Evolutionary conservation across 2,329 filamentous ascomycete species (phyloP).

Genomic region (Sporothrix brasiliensis): DNA sequence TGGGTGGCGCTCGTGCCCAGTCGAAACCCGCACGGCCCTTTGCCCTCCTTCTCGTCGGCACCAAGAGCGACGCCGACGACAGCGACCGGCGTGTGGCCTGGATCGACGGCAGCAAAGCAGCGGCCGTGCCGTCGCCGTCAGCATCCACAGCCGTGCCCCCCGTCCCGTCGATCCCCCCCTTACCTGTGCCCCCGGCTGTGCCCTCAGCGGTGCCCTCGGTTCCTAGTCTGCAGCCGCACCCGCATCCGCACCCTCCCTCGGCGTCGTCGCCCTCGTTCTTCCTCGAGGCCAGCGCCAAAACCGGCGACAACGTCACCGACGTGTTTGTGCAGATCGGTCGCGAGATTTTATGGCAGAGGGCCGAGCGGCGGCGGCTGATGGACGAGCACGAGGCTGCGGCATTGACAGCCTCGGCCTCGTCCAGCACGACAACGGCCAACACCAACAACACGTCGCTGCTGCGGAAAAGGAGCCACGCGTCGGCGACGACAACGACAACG

Average conservation of each 20-base stretch:
- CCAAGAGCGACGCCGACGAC: slow-evolving; percentile 43
- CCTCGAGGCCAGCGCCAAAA: slow-evolving; percentile 43
- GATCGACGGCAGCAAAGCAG: slow-evolving; percentile 41
- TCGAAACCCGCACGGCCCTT: slow-evolving; percentile 37
- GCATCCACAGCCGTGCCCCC: slow-evolving; percentile 35
- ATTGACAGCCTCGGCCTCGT: slow-evolving; percentile 6
- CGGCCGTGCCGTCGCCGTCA: not conserved
- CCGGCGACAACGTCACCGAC: slow-evolving; percentile 42
- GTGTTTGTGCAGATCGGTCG: slow-evolving; percentile 43
- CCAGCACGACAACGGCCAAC: slow-evolving; percentile 22
- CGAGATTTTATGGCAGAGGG: slow-evolving; percentile 43
- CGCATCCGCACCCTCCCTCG: not conserved
- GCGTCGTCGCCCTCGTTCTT: slow-evolving; percentile 35
- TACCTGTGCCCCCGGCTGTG: not conserved
- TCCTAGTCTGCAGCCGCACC: no score
- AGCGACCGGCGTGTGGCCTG: slow-evolving; percentile 41
- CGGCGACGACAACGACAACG: not conserved
- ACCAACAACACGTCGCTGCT: slow-evolving; percentile 25
- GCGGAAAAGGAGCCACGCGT: slow-evolving; percentile 19
- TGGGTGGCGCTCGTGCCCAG: not conserved
- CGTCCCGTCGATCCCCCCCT: not conserved
- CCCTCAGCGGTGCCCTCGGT: no score
- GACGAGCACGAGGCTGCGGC: slow-evolving; percentile 33
- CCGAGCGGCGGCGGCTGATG: slow-evolving; percentile 36
- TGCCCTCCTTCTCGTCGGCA: slow-evolving; percentile 44